phyloP scores from a whole-genome alignment of 2,329 filamentous ascomycete species.

The Fusarium sp. region DNA sequence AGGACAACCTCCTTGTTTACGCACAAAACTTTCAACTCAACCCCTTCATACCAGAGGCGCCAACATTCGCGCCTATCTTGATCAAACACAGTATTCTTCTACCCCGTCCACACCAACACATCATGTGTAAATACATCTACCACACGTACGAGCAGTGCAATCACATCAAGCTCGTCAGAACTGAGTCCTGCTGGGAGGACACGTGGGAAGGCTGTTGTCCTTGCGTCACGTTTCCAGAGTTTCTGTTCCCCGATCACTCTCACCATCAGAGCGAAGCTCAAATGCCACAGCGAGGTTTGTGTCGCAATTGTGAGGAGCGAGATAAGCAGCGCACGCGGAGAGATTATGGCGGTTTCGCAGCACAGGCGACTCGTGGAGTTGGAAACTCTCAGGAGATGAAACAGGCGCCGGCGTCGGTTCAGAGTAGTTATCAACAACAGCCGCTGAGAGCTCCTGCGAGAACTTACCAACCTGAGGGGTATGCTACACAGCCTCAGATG shows the following conservation, averaged over 20 bases:
- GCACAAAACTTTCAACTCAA: not conserved
- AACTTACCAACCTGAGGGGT: slow-evolving; percentile 1
- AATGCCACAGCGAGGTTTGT: not conserved
- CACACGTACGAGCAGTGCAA: slow-evolving; percentile 8
- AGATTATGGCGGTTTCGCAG: slow-evolving; percentile 8
- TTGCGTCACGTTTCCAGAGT: not conserved
- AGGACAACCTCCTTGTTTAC: not conserved
- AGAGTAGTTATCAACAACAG: not conserved
- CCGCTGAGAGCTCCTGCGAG: slow-evolving; percentile 4
- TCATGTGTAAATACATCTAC: slow-evolving; percentile 15
- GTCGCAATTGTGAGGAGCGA: not conserved
- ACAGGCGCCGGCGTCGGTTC: slow-evolving; percentile 4
- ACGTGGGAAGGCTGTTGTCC: slow-evolving; percentile 1
- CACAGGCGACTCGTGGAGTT: not conserved
- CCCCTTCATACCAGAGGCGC: not conserved
- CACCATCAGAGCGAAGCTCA: not conserved
- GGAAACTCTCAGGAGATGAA: not conserved
- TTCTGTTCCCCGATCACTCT: not conserved
- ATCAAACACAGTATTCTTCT: not conserved
- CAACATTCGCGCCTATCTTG: not conserved
- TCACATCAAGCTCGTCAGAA: slow-evolving; percentile 1
- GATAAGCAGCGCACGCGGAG: not conserved
- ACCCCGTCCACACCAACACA: not conserved
- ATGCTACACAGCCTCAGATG: slow-evolving; percentile 7
- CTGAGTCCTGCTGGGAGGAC: slow-evolving; percentile 14